Evolutionary conservation across 2,329 filamentous ascomycete genomes (phyloP), one percentile per base, ranked within the genome.

Genomic region (Chrysoporthe cubensis): DNA sequence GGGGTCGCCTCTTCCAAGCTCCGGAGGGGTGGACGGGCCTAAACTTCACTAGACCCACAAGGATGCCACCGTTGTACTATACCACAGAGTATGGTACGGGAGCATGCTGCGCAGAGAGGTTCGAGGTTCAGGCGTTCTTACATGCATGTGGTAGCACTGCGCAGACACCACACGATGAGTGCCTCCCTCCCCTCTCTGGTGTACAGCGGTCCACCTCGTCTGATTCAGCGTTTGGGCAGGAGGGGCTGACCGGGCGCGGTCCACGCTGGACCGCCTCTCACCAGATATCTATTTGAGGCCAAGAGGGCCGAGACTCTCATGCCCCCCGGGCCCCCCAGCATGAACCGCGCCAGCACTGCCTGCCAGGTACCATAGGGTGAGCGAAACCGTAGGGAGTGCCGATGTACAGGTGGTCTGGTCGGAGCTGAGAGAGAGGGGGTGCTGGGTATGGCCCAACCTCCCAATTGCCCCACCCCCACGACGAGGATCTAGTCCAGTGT

Each of bases 1-100:
- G 67, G 67, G 67, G 67, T 68, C 59, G 13, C 4, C 21, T 32
- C 43, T 21, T 42, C 43, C 59, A 54, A 68, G 66, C 66, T 68
- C 59, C 40, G 59, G 26, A 42, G 42, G 59, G 59, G 59, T 61
- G 59, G 59, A 48, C 48, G 48, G 42, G 43, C 40, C 59, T 18
- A 54, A 54, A 54, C 50, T 21, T 54, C 21, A 54, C 50, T 34
- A 54, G 50, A 54, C 50, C 50, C 50, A 54, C 50, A 54, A 54
- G 42, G 59, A 61, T 44, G 57, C 40, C 57, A 37, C 56, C 56
- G 56, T 58, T 58, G 56, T 54, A 54, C 50, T 54, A 5, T 32
- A 26, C 50, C 32, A 34, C 7, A 32, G 50, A 26, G 26, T 26
- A 26, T 16, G 32, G 50, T 32, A 54, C 44, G 8, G 16, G 18